A percentile compares a stretch with the other conserved stretches of the same genome.
phyloP scores from a whole-genome alignment of 352 stramenopile species.

The Phytophthora pseudosyringae region DNA sequence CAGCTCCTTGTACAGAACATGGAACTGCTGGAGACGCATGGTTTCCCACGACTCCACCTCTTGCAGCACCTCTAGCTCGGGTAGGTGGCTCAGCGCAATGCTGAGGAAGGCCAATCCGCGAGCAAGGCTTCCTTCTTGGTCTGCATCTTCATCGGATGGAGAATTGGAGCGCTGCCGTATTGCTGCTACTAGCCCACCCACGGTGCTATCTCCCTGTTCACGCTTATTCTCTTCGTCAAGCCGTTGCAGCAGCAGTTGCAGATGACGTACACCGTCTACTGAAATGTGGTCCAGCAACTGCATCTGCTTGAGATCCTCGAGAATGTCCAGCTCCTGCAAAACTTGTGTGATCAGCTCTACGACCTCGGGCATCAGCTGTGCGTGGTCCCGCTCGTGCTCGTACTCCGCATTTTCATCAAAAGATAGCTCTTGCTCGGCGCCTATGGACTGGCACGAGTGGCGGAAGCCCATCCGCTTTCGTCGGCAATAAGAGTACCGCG shows the following conservation, averaged over 20 bases:
- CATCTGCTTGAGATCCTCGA: slow-evolving; percentile 86
- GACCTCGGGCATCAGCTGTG: slow-evolving; percentile 63
- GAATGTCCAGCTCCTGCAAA: slow-evolving; percentile 70
- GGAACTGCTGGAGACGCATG: slow-evolving; percentile 50
- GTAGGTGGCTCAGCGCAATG: slow-evolving; percentile 50
- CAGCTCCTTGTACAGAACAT: slow-evolving; percentile 62
- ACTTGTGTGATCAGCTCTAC: slow-evolving; percentile 81
- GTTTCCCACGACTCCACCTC: slow-evolving; percentile 43
- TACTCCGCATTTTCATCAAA: slow-evolving; percentile 43
- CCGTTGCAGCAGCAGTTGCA: slow-evolving; percentile 57
- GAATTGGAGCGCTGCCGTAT: slow-evolving; percentile 23
- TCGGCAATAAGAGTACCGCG: slow-evolving; percentile 71
- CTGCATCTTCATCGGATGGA: slow-evolving; percentile 44
- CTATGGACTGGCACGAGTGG: slow-evolving; percentile 79
- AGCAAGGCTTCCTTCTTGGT: slow-evolving; percentile 53
- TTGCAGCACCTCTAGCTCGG: slow-evolving; percentile 44
- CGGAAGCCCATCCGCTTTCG: slow-evolving; percentile 81
- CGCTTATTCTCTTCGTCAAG: slow-evolving; percentile 40
- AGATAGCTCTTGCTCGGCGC: slow-evolving; percentile 51
- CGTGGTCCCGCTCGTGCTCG: slow-evolving; percentile 44
- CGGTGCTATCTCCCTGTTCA: slow-evolving; percentile 15
- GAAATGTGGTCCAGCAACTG: slow-evolving; percentile 84
- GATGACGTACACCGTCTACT: slow-evolving; percentile 78
- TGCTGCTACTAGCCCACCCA: slow-evolving; percentile 43
- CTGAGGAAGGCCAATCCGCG: slow-evolving; percentile 59